These are phyloP conservation scores for Carallia pectinifolia DNA, from an alignment of 345 rosid genomes.

Conservation along the genomic window DNA sequence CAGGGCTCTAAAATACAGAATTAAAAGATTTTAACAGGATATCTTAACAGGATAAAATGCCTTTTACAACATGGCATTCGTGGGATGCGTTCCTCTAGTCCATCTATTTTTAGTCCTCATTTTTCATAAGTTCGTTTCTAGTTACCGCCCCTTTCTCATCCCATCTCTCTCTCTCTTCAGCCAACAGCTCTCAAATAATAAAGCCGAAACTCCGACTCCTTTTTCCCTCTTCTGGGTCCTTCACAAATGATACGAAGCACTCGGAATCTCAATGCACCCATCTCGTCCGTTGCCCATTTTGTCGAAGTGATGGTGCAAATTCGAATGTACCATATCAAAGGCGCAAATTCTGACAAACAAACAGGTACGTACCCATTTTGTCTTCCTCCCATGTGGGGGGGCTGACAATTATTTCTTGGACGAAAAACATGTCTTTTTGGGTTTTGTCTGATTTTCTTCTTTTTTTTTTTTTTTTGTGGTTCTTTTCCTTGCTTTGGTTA, in stretches of 20 bases:
- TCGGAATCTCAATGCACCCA: not conserved
- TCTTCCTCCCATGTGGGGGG: not conserved
- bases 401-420: no score
- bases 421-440: no score
- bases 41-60: no score
- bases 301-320: not conserved
- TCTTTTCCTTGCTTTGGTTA: no score
- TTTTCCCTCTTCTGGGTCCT: constrained; percentile 16
- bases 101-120: no score
- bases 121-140: constrained; percentile 19
- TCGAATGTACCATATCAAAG: not conserved
- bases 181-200: constrained; percentile 1
- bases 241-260: not conserved
- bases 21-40: no score
- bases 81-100: no score
- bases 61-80: no score
- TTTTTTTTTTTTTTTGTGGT: no score
- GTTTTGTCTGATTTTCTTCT: no score
- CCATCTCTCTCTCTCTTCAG: constrained; percentile 8
- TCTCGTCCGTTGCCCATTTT: not conserved
- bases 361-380: constrained; percentile 35
- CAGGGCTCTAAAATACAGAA: no score
- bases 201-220: constrained; percentile 14
- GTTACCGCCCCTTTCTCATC: constrained; percentile 3
- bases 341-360: constrained; percentile 13